Percentiles rank a stretch among this genome's conserved stretches.
Evolutionary conservation across 2,329 filamentous ascomycete species (phyloP).

Genomic region (Arthrinium puccinioides): DNA sequence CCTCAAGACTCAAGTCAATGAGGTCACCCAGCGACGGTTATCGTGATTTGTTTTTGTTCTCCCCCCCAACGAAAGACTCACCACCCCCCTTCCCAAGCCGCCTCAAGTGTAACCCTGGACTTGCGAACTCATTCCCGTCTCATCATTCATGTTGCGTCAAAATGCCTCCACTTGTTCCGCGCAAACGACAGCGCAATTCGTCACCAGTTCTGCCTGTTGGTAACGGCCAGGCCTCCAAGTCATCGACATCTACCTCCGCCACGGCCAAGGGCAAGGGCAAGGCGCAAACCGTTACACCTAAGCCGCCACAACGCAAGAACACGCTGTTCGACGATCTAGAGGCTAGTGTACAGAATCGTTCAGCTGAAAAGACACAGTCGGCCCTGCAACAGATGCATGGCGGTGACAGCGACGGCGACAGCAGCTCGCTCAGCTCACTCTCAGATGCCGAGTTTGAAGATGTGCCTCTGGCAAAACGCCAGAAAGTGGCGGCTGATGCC

Average conservation of each 20-base stretch:
- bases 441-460: constrained; percentile 54
- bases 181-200: constrained; percentile 55
- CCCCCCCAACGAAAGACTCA: too few species aligned
- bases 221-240: constrained; percentile 13
- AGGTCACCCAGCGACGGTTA: background rate
- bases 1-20: too few species aligned
- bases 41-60: too few species aligned
- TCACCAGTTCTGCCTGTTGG: constrained; percentile 24
- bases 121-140: background rate
- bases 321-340: constrained; percentile 58
- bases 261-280: constrained; percentile 18
- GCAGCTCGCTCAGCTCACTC: constrained; percentile 44
- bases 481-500: constrained; percentile 25
- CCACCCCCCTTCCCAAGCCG: too few species aligned
- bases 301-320: constrained; percentile 37
- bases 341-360: constrained; percentile 35
- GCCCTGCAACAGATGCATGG: constrained; percentile 35
- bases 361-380: constrained; percentile 33
- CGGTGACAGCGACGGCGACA: constrained; percentile 33
- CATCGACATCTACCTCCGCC: constrained; percentile 8
- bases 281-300: constrained; percentile 14
- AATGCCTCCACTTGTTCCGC: constrained; percentile 64
- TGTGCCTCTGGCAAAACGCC: constrained; percentile 31
- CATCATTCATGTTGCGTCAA: constrained; percentile 6
- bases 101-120: too few species aligned